Percentiles rank a stretch among this genome's conserved stretches.
Evolutionary conservation across 345 rosid genomes (phyloP).

Genomic region (Punica granatum): DNA sequence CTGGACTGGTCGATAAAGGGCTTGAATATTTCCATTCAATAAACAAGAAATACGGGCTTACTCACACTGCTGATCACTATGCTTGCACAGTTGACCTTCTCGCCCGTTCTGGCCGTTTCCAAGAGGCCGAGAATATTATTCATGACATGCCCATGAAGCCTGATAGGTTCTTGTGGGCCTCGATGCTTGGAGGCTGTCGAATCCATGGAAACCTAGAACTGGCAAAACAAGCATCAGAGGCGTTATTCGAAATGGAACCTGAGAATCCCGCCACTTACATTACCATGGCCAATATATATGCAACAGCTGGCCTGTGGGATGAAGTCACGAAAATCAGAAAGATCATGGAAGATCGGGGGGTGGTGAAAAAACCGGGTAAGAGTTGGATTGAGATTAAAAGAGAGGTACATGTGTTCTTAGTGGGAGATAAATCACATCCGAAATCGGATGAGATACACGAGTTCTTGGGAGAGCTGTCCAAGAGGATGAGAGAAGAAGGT

Average conservation of each 20-base stretch:
- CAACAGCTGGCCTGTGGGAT: slow-evolving; percentile 60
- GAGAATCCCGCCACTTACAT: slow-evolving; percentile 85
- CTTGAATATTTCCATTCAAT: slow-evolving; percentile 59
- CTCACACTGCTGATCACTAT: slow-evolving; percentile 71
- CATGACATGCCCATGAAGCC: slow-evolving; percentile 65
- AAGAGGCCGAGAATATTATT: slow-evolving; percentile 48
- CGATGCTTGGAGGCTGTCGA: slow-evolving; percentile 80
- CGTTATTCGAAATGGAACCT: slow-evolving; percentile 71
- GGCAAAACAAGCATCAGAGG: slow-evolving; percentile 66
- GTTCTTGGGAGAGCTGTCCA: slow-evolving; percentile 42
- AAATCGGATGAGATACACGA: slow-evolving; percentile 47
- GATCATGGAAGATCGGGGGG: slow-evolving; percentile 47
- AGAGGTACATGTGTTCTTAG: slow-evolving; percentile 55
- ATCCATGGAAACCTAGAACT: slow-evolving; percentile 66
- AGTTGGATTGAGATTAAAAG: slow-evolving; percentile 81
- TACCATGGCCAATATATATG: slow-evolving; percentile 85
- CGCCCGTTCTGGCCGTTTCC: slow-evolving; percentile 62
- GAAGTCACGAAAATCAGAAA: slow-evolving; percentile 64
- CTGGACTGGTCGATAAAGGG: slow-evolving; percentile 76
- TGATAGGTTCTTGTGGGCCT: slow-evolving; percentile 83
- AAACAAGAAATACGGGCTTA: slow-evolving; percentile 43
- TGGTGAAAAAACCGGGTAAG: slow-evolving; percentile 66
- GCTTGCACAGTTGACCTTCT: slow-evolving; percentile 76
- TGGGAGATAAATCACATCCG: slow-evolving; percentile 67
- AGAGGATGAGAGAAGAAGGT: slow-evolving; percentile 75